Base-by-base conservation (phyloP, 1,284 basidiomycete genomes). In the Irpex lacteus region DNA sequence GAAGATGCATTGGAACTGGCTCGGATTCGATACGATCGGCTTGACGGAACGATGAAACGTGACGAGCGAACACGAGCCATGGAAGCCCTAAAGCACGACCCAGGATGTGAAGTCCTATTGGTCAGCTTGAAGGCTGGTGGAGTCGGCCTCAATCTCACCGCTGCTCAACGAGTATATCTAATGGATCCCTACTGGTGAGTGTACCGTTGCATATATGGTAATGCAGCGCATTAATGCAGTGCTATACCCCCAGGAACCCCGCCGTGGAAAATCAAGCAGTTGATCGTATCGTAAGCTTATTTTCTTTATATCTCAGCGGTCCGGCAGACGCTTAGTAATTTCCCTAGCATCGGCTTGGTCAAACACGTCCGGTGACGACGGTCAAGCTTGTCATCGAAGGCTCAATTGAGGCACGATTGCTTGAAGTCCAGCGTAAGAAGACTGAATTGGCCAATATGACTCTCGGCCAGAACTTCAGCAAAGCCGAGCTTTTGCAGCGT, bases 111-210 rank as follows among this genome's bases (percentile, higher is more conserved):
- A 77, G 94, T 99, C 19, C 82, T 99, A 62, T 85, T 99, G 37
- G 95, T 99, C 70, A 98, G 95, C 72, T 82, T 98, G 68, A 93
- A 97, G 73, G 98, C 98, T 1, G 98, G 98, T 63, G 98, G 98
- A 60, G 98, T 99, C 1, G 98, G 96, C 26, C 80, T 98, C 65
- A 98, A 98, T 75, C 84, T 98, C 60, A 96, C 94, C 0, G 88
- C 93, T n/a, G 95, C 95, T 19, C 91, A 92, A 70, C 87, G 96
- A 36, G 95, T 95, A 19, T 98, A 97, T 75, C 81, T 98, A 53
- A 92, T 98, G 86, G 96, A 98, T 76, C 96, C 96, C 50, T 97
- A 96, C 76, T 98, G 95, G 94, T 91, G 75, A 65, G 83, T 57
- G 60, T 18, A 38, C n/a, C 38, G 18, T 5, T 18, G n/a, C 11